These are phyloP conservation scores for Crataegus laevigata DNA, from an alignment of 306 rosid species.

Conservation along the genomic window DNA sequence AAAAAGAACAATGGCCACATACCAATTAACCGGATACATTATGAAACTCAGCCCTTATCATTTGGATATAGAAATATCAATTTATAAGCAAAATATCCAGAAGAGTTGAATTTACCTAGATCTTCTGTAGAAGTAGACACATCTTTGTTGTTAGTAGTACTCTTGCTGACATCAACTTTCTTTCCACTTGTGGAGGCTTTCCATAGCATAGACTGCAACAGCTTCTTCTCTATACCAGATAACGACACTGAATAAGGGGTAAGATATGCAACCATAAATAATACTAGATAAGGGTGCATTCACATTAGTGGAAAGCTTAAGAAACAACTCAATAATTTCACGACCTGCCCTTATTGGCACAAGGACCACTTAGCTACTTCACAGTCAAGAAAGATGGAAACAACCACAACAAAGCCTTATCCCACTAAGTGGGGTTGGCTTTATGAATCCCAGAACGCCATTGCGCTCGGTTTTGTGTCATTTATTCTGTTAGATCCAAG, in stretches of 20 bases:
- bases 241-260: conserved; percentile 9
- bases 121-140: conserved; percentile 77
- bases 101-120: conserved; percentile 48
- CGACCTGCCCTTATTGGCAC: background rate
- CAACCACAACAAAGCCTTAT: too few relatives aligned
- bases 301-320: background rate
- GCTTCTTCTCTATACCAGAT: conserved; percentile 69
- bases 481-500: too few relatives aligned
- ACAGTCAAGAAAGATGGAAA: background rate
- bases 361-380: background rate
- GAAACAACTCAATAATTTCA: background rate
- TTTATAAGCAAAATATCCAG: background rate
- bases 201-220: conserved; percentile 71
- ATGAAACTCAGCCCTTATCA: background rate
- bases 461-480: too few relatives aligned
- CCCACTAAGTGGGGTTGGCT: too few relatives aligned
- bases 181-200: conserved; percentile 61
- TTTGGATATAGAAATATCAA: background rate
- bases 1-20: background rate
- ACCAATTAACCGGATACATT: background rate
- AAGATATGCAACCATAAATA: background rate
- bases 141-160: conserved; percentile 44
- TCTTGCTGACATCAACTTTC: conserved; percentile 38
- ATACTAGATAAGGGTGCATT: background rate
- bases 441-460: too few relatives aligned